These are phyloP conservation scores for Gracilaria gracilis DNA, from an alignment of 23 red algal species.

Conservation along the genomic window DNA sequence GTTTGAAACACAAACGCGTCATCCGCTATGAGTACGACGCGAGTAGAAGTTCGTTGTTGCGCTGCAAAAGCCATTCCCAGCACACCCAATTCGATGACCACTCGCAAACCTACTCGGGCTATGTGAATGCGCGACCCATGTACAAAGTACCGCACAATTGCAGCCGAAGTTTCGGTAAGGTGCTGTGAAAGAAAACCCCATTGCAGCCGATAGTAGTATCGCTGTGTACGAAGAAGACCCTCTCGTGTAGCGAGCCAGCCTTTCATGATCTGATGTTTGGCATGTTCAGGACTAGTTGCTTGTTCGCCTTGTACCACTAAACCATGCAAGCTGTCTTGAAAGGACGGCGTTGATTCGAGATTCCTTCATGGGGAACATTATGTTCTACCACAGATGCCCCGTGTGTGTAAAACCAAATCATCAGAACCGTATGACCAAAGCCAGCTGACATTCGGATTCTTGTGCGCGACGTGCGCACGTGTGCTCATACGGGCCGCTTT, in stretches of 20 bases:
- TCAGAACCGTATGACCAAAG: background rate
- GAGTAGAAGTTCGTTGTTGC: background rate
- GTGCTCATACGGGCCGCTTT: background rate
- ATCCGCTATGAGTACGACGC: slow-evolving; percentile 17
- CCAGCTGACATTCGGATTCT: slow-evolving; percentile 21
- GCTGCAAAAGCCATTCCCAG: slow-evolving; percentile 33
- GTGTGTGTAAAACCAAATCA: slow-evolving; percentile 13
- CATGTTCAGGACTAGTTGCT: background rate
- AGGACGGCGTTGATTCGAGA: slow-evolving; percentile 27
- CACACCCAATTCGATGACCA: slow-evolving; percentile 34
- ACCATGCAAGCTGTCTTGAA: background rate
- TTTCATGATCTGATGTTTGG: slow-evolving; percentile 36
- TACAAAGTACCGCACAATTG: slow-evolving; percentile 25
- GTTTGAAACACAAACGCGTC: slow-evolving; percentile 22
- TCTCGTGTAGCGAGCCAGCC: slow-evolving; percentile 46
- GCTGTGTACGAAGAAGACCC: slow-evolving; percentile 38
- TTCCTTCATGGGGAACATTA: background rate
- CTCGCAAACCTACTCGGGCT: slow-evolving; percentile 5
- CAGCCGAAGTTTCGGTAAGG: slow-evolving; percentile 59
- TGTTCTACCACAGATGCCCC: background rate
- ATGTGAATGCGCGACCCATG: slow-evolving; percentile 40
- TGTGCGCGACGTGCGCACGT: slow-evolving; percentile 21
- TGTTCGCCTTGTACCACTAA: background rate
- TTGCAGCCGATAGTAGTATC: slow-evolving; percentile 48
- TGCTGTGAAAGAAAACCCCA: slow-evolving; percentile 63